These are phyloP conservation scores for Suaeda aralocaspica DNA, from an alignment of 148 eudicot species.

Conservation along the genomic window DNA sequence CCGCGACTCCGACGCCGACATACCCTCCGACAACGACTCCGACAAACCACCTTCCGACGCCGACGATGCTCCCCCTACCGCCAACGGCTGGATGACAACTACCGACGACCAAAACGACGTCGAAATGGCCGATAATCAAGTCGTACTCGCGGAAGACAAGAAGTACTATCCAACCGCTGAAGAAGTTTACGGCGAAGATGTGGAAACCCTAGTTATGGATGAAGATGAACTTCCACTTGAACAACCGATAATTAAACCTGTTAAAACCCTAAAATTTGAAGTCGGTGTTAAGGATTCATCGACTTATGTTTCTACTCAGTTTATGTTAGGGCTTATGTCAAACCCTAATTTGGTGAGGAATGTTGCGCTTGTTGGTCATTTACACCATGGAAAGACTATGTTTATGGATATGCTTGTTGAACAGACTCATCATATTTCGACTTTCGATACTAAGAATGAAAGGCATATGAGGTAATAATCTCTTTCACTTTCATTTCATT, in stretches of 20 bases:
- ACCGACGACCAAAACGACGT: constrained; percentile 45
- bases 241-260: constrained; percentile 79
- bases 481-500: neutral
- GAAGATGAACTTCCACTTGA: constrained; percentile 95
- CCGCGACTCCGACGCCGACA: constrained; percentile 58
- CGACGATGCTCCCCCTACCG: constrained; percentile 7
- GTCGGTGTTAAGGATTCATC: constrained; percentile 88
- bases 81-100: constrained; percentile 76
- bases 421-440: constrained; percentile 80
- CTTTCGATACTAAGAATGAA: constrained; percentile 92
- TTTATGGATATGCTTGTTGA: constrained; percentile 99
- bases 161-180: constrained; percentile 97
- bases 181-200: constrained; percentile 96
- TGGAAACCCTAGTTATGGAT: constrained; percentile 94
- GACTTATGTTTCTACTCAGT: constrained; percentile 94
- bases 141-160: constrained; percentile 89
- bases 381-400: constrained; percentile 85
- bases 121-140: constrained; percentile 58
- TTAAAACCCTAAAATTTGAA: constrained; percentile 78
- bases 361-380: constrained; percentile 85
- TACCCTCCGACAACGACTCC: constrained; percentile 38
- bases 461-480: constrained; percentile 65
- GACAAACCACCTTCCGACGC: constrained; percentile 13
- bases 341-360: constrained; percentile 86
- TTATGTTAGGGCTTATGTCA: constrained; percentile 79